Conservation (phyloP, 2,329 filamentous ascomycete genomes). For the Ceratocystis ficicola region DNA sequence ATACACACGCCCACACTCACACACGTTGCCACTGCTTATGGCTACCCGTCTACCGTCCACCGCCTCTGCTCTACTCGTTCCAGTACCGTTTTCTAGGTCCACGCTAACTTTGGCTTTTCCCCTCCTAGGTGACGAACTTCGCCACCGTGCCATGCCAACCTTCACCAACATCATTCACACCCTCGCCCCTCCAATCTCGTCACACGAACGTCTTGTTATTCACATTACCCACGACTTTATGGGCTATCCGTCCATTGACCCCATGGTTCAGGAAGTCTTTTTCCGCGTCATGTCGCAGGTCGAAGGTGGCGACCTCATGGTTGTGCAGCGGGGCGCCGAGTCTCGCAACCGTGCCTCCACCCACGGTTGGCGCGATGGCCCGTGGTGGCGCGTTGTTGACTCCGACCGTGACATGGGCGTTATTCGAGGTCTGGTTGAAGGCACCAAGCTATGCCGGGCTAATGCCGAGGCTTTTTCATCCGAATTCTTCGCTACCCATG, state of each 20-base stretch:
- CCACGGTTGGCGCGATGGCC: slow-evolving; percentile 79
- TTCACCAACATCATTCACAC: slow-evolving; percentile 93
- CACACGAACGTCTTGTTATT: slow-evolving; percentile 91
- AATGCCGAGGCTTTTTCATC: slow-evolving; percentile 76
- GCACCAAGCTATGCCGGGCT: slow-evolving; percentile 80
- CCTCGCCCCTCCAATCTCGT: slow-evolving; percentile 88
- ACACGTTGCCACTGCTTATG: too few species aligned
- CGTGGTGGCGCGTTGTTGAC: slow-evolving; percentile 78
- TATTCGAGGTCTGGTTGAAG: slow-evolving; percentile 70
- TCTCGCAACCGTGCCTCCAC: slow-evolving; percentile 49
- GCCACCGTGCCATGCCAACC: slow-evolving; percentile 76
- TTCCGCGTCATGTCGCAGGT: slow-evolving; percentile 97
- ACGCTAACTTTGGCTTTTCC: not conserved
- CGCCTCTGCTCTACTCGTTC: slow-evolving; percentile 27
- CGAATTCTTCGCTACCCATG: slow-evolving; percentile 69
- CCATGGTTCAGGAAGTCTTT: slow-evolving; percentile 83
- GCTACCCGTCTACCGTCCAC: not conserved
- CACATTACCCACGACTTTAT: slow-evolving; percentile 94
- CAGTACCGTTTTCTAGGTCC: not conserved
- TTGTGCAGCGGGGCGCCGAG: slow-evolving; percentile 87
- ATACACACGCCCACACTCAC: too few species aligned
- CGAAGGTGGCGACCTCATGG: slow-evolving; percentile 86
- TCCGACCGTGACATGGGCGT: slow-evolving; percentile 63
- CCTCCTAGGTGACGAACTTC: slow-evolving; percentile 65
- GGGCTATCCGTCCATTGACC: slow-evolving; percentile 87